Conservation (phyloP, 768 basidiomycete genomes). For the Aureoboletus auriporus region DNA sequence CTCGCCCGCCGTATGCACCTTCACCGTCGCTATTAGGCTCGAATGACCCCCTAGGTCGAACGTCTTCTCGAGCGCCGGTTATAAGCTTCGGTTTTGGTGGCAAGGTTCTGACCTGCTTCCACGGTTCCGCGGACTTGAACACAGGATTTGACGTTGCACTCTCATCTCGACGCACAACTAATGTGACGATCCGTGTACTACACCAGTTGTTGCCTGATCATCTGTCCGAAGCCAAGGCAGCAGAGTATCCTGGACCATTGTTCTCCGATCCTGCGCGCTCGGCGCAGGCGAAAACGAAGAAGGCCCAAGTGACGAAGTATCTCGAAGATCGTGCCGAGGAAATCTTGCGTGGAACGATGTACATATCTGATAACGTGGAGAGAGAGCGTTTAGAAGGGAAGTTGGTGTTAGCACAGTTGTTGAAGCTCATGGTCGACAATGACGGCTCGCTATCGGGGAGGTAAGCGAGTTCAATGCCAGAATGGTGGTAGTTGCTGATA, state of each 20-base stretch:
- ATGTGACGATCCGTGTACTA: constrained; percentile 63
- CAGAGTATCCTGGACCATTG: constrained; percentile 82
- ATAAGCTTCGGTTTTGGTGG: constrained; percentile 95
- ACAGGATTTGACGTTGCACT: constrained; percentile 78
- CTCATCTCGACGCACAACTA: constrained; percentile 64
- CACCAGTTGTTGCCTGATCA: constrained; percentile 69
- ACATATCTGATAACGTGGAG: constrained; percentile 53
- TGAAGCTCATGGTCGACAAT: constrained; percentile 81
- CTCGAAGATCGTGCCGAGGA: constrained; percentile 73
- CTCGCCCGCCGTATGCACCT: constrained; percentile 67
- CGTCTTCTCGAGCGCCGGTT: constrained; percentile 69
- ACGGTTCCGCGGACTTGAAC: constrained; percentile 58
- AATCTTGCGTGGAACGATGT: constrained; percentile 70
- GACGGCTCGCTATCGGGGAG: constrained; percentile 85
- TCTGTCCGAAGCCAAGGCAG: constrained; percentile 48
- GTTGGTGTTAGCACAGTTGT: constrained; percentile 64
- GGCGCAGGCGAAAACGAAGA: constrained; percentile 78
- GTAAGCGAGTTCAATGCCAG: constrained; percentile 38
- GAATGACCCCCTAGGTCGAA: constrained; percentile 78
- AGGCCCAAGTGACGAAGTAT: constrained; percentile 72
- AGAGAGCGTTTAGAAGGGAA: constrained; percentile 70
- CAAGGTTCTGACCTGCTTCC: constrained; percentile 85
- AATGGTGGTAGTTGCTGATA: constrained; percentile 13
- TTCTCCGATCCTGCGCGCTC: constrained; percentile 74
- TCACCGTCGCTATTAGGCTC: constrained; percentile 79